Base-by-base conservation (phyloP, 139 green algal genomes). In the Chlorella sp. region DNA sequence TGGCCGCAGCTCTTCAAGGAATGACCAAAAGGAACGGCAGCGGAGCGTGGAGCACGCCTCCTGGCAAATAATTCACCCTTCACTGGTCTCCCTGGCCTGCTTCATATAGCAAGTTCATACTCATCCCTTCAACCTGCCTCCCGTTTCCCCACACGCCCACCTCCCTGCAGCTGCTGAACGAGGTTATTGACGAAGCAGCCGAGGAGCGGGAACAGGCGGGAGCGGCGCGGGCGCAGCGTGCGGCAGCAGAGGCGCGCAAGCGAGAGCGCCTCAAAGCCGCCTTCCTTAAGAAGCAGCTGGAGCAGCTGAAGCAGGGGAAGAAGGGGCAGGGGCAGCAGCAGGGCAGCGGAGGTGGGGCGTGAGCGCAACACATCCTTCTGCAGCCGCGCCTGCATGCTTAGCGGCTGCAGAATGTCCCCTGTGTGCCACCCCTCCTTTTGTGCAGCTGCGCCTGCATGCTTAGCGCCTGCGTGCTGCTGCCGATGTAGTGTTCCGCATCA, bases 201-300 rank as follows among this genome's bases (percentile, higher is more conserved):
- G 91, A 90, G 60, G 86, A 91, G 68, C 84, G 93, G 40, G 53
- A 93, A 77, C 89, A 76, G 2, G 91, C 92, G 24, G 89, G 89
- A 48, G 84, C 83, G n/a, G 19, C 69, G 22, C 95, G 92, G 66
- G 42, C 92, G 87, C 88, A 87, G 11, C 92, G 93, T 15, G 86
- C 92, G 76, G 81, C 90, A 83, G 86, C 93, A 21, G 90, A 89
- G 5, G 80, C 75, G 21, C 32, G 39, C 3, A 92, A 94, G 83
- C 88, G 91, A 3, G 93, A 95, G n/a, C 92, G 88, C 37, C 81
- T 96, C 15, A 96, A 96, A 71, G 90, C 94, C 42, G 91, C 88
- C 0, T 95, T 96, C 42, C 83, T 97, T 0, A 93, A 93, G 26
- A 90, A 93, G 88, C 89, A 95, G 81, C 60, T 95, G 64, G 83